Base-by-base conservation (phyloP, 495 filamentous ascomycete species). In the Pseudomonodictys pantanalensis region DNA sequence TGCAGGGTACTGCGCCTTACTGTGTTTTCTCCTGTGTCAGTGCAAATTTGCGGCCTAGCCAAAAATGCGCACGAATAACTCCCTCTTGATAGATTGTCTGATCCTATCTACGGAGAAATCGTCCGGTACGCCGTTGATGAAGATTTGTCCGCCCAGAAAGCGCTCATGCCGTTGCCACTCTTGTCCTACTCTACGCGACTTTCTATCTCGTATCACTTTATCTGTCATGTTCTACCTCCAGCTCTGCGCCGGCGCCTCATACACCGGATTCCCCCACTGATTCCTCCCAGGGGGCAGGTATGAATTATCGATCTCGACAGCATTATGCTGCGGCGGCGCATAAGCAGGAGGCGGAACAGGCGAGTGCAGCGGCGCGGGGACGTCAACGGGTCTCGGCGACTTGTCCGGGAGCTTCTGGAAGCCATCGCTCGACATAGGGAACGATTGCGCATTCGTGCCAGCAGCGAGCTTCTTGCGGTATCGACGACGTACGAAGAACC, bases 391-490 rank as follows among this genome's bases (percentile, higher is more conserved):
- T 44, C 60, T 51, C 5, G 60, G 60, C 20, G 29, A 52, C 54
- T 64, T 64, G 24, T 64, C 60, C 1, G 60, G 54, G 2, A 64
- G 32, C 29, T 57, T 56, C 28, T 58, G 46, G 29, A 64, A 64
- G 10, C 60, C 60, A 20, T 45, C 54, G 17, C 41, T 58, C n/a
- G 46, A 33, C 28, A 64, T 12, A 2, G 60, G 60, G 41, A 58
- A 58, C 11, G 35, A 41, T 17, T 58, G 38, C 9, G 28, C 17
- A 30, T 51, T 51, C 9, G 46, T 12, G 22, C 33, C 45, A 1
- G 30, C 48, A 11, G 52, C 47, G 22, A 51, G 38, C 28, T 58
- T 57, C 47, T 64, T 64, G 26, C 52, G 54, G 47, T 64, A 64
- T 35, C 49, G 53, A 9, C 54, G 60, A 5, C 60, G 60, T 8